Evolutionary conservation across 2,329 filamentous ascomycete species (phyloP).

Genomic region (Ophiocordyceps robertsii): DNA sequence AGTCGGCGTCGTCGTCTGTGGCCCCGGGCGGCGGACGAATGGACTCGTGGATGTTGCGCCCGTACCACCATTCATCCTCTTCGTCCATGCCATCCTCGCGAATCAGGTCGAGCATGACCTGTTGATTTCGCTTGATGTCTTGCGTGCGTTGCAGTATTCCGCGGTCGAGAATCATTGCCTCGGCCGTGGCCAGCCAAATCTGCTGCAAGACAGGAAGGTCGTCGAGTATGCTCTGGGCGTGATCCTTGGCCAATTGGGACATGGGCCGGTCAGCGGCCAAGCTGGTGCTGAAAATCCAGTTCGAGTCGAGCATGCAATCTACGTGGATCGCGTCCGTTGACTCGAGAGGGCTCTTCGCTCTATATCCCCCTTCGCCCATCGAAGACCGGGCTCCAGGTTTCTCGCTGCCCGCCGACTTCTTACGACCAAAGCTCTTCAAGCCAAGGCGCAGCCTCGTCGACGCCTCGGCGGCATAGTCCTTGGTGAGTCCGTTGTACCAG

Average conservation of each 20-base stretch:
- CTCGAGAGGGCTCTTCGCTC: slow-evolving; percentile 12
- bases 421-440: slow-evolving; percentile 40
- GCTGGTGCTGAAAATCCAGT: slow-evolving; percentile 44
- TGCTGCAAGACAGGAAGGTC: slow-evolving; percentile 46
- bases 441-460: slow-evolving; percentile 36
- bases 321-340: slow-evolving; percentile 17
- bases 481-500: slow-evolving; percentile 42
- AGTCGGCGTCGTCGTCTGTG: slow-evolving; percentile 37
- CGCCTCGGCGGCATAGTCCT: slow-evolving; percentile 24
- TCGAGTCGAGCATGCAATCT: slow-evolving; percentile 15
- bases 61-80: slow-evolving; percentile 51
- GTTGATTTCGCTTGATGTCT: slow-evolving; percentile 50
- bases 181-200: slow-evolving; percentile 50
- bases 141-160: slow-evolving; percentile 42
- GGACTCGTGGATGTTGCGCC: slow-evolving; percentile 37
- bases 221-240: slow-evolving; percentile 34
- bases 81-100: slow-evolving; percentile 44
- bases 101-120: slow-evolving; percentile 51
- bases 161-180: slow-evolving; percentile 46
- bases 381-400: slow-evolving; percentile 8
- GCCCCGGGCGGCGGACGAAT: slow-evolving; percentile 35
- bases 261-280: slow-evolving; percentile 50
- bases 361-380: slow-evolving; percentile 11
- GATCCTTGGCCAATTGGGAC: slow-evolving; percentile 36
- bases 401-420: slow-evolving; percentile 33